phyloP scores from a whole-genome alignment of 140 eudicot species.

The Flaveria floridana region DNA sequence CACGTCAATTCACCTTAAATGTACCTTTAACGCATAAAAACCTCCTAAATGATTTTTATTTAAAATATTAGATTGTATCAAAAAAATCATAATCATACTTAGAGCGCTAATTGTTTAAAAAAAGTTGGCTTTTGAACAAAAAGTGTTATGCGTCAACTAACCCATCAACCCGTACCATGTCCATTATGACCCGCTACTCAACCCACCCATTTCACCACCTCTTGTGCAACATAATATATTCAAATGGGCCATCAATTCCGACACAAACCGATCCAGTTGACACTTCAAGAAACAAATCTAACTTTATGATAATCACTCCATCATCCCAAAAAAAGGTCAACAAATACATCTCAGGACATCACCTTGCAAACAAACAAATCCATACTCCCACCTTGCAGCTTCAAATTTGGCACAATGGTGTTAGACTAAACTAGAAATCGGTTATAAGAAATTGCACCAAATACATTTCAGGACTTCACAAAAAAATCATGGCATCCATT shows the following conservation, averaged over 20 bases:
- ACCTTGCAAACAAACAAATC: neutral
- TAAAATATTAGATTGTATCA: no score
- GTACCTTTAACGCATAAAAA: neutral
- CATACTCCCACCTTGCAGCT: neutral
- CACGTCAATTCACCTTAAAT: neutral
- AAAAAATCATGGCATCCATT: no score
- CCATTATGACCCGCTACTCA: no score
- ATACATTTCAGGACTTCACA: neutral
- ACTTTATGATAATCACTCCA: neutral
- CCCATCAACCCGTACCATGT: no score
- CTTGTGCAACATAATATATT: no score
- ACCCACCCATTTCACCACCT: no score
- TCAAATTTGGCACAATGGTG: neutral
- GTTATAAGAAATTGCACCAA: neutral
- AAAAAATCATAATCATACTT: no score
- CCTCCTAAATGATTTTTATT: neutral
- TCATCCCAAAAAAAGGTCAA: constrained; percentile 14
- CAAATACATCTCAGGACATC: neutral
- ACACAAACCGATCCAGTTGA: no score
- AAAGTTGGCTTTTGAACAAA: neutral
- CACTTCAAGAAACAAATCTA: no score
- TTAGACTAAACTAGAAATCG: neutral
- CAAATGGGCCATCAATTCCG: no score
- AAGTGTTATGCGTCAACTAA: no score
- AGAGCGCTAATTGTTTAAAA: no score